Conservation (phyloP, 805 yeast genomes). For the Zygoascus ofunaensis region DNA sequence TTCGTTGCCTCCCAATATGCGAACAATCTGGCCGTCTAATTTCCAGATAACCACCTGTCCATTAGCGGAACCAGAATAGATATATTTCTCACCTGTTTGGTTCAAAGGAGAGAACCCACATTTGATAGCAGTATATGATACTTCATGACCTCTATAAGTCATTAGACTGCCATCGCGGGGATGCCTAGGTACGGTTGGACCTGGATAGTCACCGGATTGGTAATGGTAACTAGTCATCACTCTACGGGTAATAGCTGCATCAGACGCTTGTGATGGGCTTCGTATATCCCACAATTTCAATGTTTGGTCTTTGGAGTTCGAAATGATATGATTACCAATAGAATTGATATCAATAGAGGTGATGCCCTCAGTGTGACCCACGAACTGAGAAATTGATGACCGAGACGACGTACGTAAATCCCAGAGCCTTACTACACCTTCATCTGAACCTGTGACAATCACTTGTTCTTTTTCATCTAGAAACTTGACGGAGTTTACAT, state of each 20-base stretch:
- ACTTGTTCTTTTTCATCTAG: constrained; percentile 28
- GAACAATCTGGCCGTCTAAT: constrained; percentile 22
- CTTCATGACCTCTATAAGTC: constrained; percentile 25
- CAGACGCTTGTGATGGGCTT: constrained; percentile 12
- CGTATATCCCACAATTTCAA: constrained; percentile 28
- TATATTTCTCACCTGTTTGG: constrained; percentile 21
- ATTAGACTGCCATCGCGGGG: constrained; percentile 23
- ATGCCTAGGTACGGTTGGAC: constrained; percentile 15
- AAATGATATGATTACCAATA: constrained; percentile 21
- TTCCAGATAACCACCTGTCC: constrained; percentile 24
- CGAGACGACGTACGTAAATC: constrained; percentile 25
- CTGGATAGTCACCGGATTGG: constrained; percentile 17
- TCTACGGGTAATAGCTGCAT: constrained; percentile 2
- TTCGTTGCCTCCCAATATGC: constrained; percentile 8
- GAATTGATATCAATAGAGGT: constrained; percentile 22
- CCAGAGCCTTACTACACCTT: constrained; percentile 44
- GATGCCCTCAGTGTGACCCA: constrained; percentile 27
- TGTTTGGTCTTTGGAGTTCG: constrained; percentile 26
- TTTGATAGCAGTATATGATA: constrained; percentile 22
- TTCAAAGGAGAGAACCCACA: constrained; percentile 24
- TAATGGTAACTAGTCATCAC: constrained; percentile 18
- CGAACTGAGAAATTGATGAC: constrained; percentile 16
- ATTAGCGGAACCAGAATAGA: constrained; percentile 25
- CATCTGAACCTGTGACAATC: constrained; percentile 43
- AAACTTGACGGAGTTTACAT: constrained; percentile 24